Evolutionary conservation across 257 asterid genomes (phyloP).

Genomic region (Solanum piurae): DNA sequence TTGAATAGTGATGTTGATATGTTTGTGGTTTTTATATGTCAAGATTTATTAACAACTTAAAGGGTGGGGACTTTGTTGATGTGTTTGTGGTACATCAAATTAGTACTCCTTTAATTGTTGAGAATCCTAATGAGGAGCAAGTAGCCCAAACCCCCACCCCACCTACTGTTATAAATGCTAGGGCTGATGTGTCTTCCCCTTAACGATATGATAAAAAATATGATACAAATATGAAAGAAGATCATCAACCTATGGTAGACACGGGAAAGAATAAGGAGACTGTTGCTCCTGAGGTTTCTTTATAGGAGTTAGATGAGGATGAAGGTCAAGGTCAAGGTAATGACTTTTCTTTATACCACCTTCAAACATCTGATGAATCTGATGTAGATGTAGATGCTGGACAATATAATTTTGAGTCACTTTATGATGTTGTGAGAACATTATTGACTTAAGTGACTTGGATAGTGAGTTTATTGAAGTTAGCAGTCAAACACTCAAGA

Average conservation of each 20-base stretch:
- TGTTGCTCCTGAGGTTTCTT: not conserved
- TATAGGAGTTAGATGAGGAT: not conserved
- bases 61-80: not conserved
- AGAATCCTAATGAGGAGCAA: not conserved
- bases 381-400: not conserved
- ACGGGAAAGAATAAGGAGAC: not conserved
- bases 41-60: no score
- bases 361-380: not conserved
- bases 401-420: not conserved
- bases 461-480: not conserved
- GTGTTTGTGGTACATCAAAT: not conserved
- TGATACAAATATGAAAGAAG: not conserved
- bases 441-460: not conserved
- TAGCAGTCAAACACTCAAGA: not conserved
- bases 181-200: no score
- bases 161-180: no score
- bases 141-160: not conserved
- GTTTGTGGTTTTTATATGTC: not conserved
- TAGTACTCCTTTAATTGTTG: not conserved
- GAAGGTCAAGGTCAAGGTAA: not conserved
- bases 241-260: not conserved
- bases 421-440: not conserved
- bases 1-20: not conserved
- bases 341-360: not conserved
- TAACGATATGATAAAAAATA: not conserved